A percentile compares a stretch with the other conserved stretches of the same genome.
phyloP scores from a whole-genome alignment of 306 rosid species.

The Hylodesmum podocarpum region DNA sequence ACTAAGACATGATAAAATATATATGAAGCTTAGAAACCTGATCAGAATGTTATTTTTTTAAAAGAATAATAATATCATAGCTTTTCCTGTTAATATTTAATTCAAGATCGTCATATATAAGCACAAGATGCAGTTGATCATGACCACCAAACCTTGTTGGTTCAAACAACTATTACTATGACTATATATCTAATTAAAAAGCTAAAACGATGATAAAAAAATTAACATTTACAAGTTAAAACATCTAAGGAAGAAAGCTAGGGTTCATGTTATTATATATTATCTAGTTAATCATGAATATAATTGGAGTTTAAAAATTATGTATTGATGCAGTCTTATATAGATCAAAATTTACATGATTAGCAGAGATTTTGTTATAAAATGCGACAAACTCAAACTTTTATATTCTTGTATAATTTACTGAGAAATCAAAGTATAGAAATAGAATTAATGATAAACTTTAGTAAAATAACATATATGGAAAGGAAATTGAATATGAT shows the following conservation, averaged over 20 bases:
- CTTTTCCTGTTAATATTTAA: neutral
- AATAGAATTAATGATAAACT: neutral
- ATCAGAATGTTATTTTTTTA: neutral
- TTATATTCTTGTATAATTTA: too few species aligned
- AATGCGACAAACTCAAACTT: too few species aligned
- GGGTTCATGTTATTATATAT: neutral
- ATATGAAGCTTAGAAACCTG: neutral
- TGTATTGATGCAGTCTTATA: too few species aligned
- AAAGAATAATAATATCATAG: neutral
- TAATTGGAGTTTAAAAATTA: too few species aligned
- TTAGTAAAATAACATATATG: neutral
- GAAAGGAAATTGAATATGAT: neutral
- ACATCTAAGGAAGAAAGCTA: neutral
- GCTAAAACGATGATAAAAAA: too few species aligned
- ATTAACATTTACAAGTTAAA: neutral
- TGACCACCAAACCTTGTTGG: conserved; percentile 1
- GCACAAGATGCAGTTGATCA: neutral
- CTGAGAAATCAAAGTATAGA: neutral
- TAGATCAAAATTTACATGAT: too few species aligned
- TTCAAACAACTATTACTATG: neutral
- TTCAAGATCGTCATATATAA: neutral
- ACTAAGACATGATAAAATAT: neutral
- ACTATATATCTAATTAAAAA: too few species aligned
- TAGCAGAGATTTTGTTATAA: too few species aligned
- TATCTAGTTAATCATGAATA: neutral